Percentiles rank a stretch among this genome's conserved stretches.
These are phyloP conservation scores for Cladosporium sp. DNA, from an alignment of 2,329 filamentous ascomycete genomes.

Conservation along the genomic window DNA sequence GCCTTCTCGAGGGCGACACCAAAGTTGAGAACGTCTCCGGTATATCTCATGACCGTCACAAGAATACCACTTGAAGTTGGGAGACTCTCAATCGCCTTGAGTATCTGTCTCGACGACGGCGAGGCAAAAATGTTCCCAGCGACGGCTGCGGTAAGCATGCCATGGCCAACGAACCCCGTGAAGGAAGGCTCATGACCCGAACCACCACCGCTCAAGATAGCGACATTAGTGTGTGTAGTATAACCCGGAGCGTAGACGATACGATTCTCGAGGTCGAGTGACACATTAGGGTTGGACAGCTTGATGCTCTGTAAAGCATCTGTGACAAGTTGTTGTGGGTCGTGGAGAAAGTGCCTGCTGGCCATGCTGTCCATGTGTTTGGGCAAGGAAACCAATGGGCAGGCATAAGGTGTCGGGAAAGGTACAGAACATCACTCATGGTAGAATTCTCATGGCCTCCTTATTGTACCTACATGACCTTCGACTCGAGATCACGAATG, in stretches of 20 bases:
- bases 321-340: constrained; percentile 72
- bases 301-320: constrained; percentile 73
- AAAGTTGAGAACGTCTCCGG: constrained; percentile 72
- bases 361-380: no score
- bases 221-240: constrained; percentile 58
- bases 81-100: constrained; percentile 69
- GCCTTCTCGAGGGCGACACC: constrained; percentile 92
- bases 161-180: constrained; percentile 75
- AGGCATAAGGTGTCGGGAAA: no score
- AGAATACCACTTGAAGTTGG: constrained; percentile 69
- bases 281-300: constrained; percentile 76
- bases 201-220: constrained; percentile 81
- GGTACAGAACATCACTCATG: no score
- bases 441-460: no score
- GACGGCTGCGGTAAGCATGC: constrained; percentile 74
- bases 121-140: constrained; percentile 85
- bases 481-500: no score
- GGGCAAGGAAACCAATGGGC: no score
- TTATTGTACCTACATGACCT: no score
- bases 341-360: constrained; percentile 80
- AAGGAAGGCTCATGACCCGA: constrained; percentile 89
- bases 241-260: constrained; percentile 70
- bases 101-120: constrained; percentile 76
- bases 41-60: constrained; percentile 81
- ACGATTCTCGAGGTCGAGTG: constrained; percentile 74